phyloP scores from a whole-genome alignment of 495 filamentous ascomycete genomes.

The Xeromyces bisporus region DNA sequence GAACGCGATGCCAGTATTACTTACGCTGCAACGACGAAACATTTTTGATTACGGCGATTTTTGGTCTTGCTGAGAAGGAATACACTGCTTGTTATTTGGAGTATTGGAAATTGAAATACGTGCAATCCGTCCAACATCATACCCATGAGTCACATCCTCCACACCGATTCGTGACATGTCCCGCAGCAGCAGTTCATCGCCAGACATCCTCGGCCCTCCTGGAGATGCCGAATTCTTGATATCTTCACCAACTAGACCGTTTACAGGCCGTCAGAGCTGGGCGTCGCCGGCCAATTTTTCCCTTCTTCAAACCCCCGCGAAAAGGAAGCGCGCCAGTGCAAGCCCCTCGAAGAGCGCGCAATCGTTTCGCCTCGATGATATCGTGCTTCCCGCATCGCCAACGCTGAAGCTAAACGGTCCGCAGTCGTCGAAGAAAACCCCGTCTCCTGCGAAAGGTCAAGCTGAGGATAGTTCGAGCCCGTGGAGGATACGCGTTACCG shows the following conservation, averaged over 20 bases:
- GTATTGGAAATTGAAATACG: background rate
- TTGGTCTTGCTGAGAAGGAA: background rate
- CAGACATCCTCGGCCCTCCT: constrained; percentile 29
- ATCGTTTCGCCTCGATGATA: constrained; percentile 29
- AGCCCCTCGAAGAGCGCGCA: constrained; percentile 25
- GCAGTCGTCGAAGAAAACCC: constrained; percentile 13
- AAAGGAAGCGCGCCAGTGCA: constrained; percentile 21
- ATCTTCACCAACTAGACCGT: constrained; percentile 27
- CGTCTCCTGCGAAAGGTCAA: constrained; percentile 22
- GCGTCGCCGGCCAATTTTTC: constrained; percentile 22
- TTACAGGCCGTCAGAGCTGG: constrained; percentile 26
- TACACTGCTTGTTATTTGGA: background rate
- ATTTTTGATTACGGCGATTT: background rate
- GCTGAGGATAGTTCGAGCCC: constrained; percentile 29
- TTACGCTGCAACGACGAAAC: background rate
- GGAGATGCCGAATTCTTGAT: constrained; percentile 30
- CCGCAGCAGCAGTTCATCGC: constrained; percentile 27
- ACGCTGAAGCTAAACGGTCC: constrained; percentile 17
- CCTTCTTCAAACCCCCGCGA: constrained; percentile 19
- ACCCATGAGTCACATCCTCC: constrained; percentile 8
- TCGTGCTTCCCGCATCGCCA: constrained; percentile 26
- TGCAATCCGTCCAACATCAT: constrained; percentile 1
- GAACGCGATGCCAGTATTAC: background rate
- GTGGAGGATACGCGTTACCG: constrained; percentile 41
- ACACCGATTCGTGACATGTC: constrained; percentile 13